Base-by-base conservation (phyloP, 352 stramenopile species). In the Blastocystis sp. region DNA sequence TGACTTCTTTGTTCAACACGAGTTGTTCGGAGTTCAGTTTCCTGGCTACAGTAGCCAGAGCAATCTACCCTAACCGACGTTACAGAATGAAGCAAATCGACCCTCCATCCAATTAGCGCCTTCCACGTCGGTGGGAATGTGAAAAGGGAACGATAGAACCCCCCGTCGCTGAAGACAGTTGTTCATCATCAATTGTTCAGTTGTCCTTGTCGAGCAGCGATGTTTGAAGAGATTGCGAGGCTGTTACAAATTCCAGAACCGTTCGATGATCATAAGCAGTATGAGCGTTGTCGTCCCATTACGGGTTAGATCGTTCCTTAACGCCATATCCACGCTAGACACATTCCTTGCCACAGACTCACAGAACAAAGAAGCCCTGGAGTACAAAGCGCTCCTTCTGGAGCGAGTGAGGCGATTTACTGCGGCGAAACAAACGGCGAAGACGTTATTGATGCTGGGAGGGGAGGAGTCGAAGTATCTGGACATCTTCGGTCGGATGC, bases 381-480 rank as follows among this genome's bases (percentile, higher is more conserved):
- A 66, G 29, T 67, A 69, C 21, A 85, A 70, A 35, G 60, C 70
- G 12, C 33, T 29, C n/a, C 35, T 85, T 31, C 41, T 85, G n/a
- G 19, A 59, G 16, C 24, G 29, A n/a, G 3, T 24, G 1, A 51
- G 50, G 9, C 74, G 74, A 21, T 37, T 69, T 39, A 50, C 50
- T 16, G 51, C 29, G 12, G 74, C 74, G 13, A 85, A 85, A 33
- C 74, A 85, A 31, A 24, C 66, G 29, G 74, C 74, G 45, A 85
- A 85, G 31, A 51, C 55, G 0, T 31, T 66, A 19, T 29, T 85
- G 9, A 85, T 85, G 74, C 51, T 85, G 19, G 74, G 74, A 55
- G 74, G 74, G 66, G 74, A 85, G 31, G 74, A 85, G 37, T 69
- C 74, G 6, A 62, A 35, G 51, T 85, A 69, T 69, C 74, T 85